These are phyloP conservation scores for Lactarius sanguifluus DNA, from an alignment of 768 basidiomycete genomes.

Conservation along the genomic window DNA sequence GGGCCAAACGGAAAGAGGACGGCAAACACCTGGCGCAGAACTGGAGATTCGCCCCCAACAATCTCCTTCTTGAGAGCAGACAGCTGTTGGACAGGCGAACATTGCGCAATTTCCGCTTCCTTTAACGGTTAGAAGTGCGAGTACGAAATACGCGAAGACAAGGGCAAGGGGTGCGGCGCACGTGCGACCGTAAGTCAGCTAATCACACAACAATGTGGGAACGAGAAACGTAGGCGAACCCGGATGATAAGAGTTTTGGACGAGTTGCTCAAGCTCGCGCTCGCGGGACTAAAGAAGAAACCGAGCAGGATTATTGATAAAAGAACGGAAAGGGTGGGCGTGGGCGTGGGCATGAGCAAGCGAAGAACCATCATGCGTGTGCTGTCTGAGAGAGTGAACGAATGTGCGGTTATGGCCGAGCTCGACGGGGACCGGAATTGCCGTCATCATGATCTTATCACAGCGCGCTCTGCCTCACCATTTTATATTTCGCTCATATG, in stretches of 20 bases:
- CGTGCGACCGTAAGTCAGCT: conserved; percentile 29
- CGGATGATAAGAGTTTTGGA: conserved; percentile 21
- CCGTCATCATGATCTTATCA: conserved; percentile 8
- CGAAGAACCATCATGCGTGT: conserved; percentile 11
- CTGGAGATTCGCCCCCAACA: conserved; percentile 64
- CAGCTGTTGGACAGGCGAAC: conserved; percentile 46
- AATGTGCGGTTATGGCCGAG: background rate
- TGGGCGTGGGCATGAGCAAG: conserved; percentile 7
- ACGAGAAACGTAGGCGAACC: conserved; percentile 16
- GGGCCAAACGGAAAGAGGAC: conserved; percentile 89
- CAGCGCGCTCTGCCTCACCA: background rate
- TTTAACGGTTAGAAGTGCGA: conserved; percentile 30
- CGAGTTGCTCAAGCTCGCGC: conserved; percentile 14
- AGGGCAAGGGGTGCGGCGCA: conserved; percentile 24
- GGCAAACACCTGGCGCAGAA: conserved; percentile 77
- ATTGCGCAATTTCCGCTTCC: conserved; percentile 47
- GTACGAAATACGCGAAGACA: conserved; percentile 4
- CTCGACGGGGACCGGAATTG: background rate
- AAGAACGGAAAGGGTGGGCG: conserved; percentile 21
- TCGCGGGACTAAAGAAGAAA: conserved; percentile 7
- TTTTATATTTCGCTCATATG: too few relatives aligned
- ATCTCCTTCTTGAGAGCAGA: conserved; percentile 58
- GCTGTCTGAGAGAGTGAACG: conserved; percentile 1
- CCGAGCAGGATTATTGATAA: conserved; percentile 13
- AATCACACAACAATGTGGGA: conserved; percentile 5